Evolutionary conservation across 2,329 filamentous ascomycete genomes (phyloP), one percentile per base, ranked within the genome.

Genomic region (Neofusicoccum parvum): DNA sequence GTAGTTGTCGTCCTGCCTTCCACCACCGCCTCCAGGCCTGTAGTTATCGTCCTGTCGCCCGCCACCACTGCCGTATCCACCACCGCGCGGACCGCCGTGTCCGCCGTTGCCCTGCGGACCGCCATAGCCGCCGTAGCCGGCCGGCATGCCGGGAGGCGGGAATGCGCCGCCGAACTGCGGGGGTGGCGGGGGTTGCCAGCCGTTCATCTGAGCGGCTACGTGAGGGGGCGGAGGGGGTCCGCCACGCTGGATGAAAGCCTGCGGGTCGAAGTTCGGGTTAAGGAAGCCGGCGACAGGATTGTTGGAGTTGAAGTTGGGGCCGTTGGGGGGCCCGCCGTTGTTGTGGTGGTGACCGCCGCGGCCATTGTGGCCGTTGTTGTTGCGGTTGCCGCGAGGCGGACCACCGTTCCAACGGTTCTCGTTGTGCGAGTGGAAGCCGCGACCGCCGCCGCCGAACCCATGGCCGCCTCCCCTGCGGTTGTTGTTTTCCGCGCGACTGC

Each of bases 401-500:
- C 69, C 69, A 39, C 69, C 68, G 17, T 45, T 62, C 60, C 53
- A 63, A 5, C 58, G 64, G 34, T 68, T 60, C 23, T 58, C 43
- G 69, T 64, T 65, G 62, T 67, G 62, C 34, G 62, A 66, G 36
- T 23, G 39, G 66, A 83, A 77, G 32, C 82, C 80, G 11, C 78
- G 77, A 64, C 80, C 78, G 14, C 78, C 76, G 67, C 80, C 80
- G 66, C 79, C 76, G 51, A 91, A 81, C 17, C 88, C 88, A 5
- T 84, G 90, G 41, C 91, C 91, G 12, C 91, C 90, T 71, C 88
- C 88, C 54, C 85, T 86, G 62, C 92, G 86, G n/a, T 92, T 89
- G 23, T 85, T 83, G 67, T 86, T 85, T 64, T 86, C 82, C 39
- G 89, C 82, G 74, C 90, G 89, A 62, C 85, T 84, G 73, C 88